phyloP scores from a whole-genome alignment of 2,329 filamentous ascomycete species.

The Curvularia lunata region DNA sequence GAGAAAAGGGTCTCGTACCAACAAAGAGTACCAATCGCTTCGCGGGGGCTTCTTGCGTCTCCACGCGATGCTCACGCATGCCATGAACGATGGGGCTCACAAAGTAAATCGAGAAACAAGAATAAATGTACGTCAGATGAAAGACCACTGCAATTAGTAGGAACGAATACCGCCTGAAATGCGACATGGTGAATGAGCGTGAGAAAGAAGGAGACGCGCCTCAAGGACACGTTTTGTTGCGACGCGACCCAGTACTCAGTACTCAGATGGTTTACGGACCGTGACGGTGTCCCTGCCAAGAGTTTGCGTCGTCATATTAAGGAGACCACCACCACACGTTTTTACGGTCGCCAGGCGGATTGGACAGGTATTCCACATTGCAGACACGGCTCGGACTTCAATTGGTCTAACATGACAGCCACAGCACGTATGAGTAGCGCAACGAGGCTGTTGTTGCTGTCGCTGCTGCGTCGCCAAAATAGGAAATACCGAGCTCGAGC shows the following conservation, averaged over 20 bases:
- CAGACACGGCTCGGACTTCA: not conserved
- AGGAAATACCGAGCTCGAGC: constrained; percentile 23
- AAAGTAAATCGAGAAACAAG: constrained; percentile 92
- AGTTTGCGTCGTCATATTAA: constrained; percentile 12
- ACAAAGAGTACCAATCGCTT: constrained; percentile 93
- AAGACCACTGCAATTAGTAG: constrained; percentile 88
- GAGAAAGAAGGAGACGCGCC: constrained; percentile 36
- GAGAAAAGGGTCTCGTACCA: constrained; percentile 58
- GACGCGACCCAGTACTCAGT: constrained; percentile 22
- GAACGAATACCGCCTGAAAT: constrained; percentile 77
- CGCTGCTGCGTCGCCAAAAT: constrained; percentile 5
- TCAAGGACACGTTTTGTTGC: constrained; percentile 29
- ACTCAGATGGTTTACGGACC: constrained; percentile 36
- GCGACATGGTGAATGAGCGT: constrained; percentile 52
- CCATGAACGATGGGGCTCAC: constrained; percentile 96
- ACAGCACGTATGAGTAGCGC: not conserved
- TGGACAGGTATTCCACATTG: not conserved
- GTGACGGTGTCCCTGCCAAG: constrained; percentile 31
- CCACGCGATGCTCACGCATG: constrained; percentile 81
- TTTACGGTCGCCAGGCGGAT: not conserved
- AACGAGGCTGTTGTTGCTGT: not conserved
- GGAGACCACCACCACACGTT: not conserved
- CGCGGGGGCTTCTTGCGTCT: constrained; percentile 77
- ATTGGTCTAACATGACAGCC: not conserved
- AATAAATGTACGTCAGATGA: constrained; percentile 86